Evolutionary conservation across 768 basidiomycete species (phyloP).

Genomic region (Glaciozyma martinii): DNA sequence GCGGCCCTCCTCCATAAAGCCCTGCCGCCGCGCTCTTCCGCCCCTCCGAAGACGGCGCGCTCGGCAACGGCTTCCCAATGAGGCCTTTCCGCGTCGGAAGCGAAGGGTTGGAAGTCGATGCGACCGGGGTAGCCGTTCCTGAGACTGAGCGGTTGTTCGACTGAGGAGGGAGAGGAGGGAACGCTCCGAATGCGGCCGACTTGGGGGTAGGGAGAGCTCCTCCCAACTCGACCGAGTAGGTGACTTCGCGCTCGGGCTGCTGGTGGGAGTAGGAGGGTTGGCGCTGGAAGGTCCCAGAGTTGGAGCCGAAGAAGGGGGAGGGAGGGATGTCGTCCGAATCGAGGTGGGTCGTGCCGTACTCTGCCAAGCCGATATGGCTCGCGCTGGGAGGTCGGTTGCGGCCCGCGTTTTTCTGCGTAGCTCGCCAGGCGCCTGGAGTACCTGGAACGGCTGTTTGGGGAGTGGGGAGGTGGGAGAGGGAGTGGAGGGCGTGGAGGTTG

Average conservation of each 20-base stretch:
- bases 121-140: conserved; percentile 41
- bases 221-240: neutral
- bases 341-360: conserved; percentile 14
- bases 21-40: neutral
- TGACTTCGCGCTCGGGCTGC: neutral
- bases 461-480: conserved; percentile 32
- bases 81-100: conserved; percentile 29
- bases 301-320: conserved; percentile 9
- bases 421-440: neutral
- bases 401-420: conserved; percentile 42
- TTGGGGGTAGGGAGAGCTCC: conserved; percentile 19
- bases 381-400: conserved; percentile 34
- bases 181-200: conserved; percentile 23
- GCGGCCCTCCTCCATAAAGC: conserved; percentile 21
- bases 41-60: conserved; percentile 39
- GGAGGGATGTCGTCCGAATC: conserved; percentile 9
- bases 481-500: conserved; percentile 35
- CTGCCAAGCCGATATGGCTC: conserved; percentile 16
- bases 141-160: conserved; percentile 42
- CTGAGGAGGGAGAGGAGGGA: conserved; percentile 30
- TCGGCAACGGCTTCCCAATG: conserved; percentile 45
- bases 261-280: too few species aligned
- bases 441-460: neutral
- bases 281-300: neutral
- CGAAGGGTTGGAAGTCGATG: neutral